Percentiles rank a stretch among this genome's conserved stretches.
Conservation (phyloP, 495 filamentous ascomycete genomes). For the Penicillium coffeae region DNA sequence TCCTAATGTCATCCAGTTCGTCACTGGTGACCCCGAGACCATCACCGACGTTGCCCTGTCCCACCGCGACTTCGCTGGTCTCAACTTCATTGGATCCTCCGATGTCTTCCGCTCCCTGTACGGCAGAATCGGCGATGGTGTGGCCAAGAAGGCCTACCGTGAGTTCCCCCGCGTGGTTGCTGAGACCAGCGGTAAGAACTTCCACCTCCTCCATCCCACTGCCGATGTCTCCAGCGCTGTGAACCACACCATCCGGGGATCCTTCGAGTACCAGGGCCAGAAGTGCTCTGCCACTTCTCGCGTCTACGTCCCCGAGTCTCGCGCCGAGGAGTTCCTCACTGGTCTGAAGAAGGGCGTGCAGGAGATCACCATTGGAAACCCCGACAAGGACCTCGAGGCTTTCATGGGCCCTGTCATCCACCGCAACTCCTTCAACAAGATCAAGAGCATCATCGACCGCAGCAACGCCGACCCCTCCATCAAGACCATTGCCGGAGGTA, state of each 20-base stretch:
- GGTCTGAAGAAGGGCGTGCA: conserved; percentile 43
- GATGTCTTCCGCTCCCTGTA: conserved; percentile 76
- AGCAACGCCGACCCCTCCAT: conserved; percentile 63
- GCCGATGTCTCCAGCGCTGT: conserved; percentile 75
- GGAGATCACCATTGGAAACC: conserved; percentile 51
- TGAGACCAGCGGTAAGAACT: conserved; percentile 91
- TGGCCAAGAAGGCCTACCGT: conserved; percentile 64
- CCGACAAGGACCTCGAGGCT: conserved; percentile 55
- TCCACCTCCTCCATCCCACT: conserved; percentile 72
- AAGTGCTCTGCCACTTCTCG: conserved; percentile 84
- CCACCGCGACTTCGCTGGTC: conserved; percentile 67
- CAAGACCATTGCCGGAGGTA: conserved; percentile 63
- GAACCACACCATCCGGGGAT: conserved; percentile 75
- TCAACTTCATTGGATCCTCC: conserved; percentile 81
- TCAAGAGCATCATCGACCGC: conserved; percentile 60
- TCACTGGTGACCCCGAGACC: conserved; percentile 71
- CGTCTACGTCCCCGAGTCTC: conserved; percentile 65
- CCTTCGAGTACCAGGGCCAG: conserved; percentile 88
- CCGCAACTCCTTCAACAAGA: conserved; percentile 64
- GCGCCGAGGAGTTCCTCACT: conserved; percentile 57
- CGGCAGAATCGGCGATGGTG: conserved; percentile 63
- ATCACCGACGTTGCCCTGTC: conserved; percentile 65
- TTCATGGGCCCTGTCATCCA: conserved; percentile 82
- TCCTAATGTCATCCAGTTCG: conserved; percentile 75
- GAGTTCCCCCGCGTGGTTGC: conserved; percentile 79